phyloP scores from a whole-genome alignment of 139 green algal species.

The Nannochloris sp. region DNA sequence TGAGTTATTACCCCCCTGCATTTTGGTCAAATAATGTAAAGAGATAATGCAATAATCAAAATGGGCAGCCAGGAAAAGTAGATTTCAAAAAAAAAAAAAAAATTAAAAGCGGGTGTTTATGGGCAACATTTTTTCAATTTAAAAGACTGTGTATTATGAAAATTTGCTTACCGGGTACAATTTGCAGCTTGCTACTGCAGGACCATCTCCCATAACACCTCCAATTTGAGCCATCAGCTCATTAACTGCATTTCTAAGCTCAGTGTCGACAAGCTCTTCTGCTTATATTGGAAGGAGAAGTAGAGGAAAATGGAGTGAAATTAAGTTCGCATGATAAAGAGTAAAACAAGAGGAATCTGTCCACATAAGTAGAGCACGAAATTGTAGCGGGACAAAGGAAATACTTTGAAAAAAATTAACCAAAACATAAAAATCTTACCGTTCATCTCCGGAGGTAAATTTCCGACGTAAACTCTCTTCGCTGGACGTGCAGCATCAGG shows the following conservation, averaged over 20 bases:
- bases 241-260: slow-evolving; percentile 39
- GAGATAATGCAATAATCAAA: too few species aligned
- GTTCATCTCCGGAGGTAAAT: slow-evolving; percentile 42
- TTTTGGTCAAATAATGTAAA: too few species aligned
- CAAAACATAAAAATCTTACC: too few species aligned
- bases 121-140: background rate
- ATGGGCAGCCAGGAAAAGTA: slow-evolving; percentile 1
- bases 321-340: too few species aligned
- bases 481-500: slow-evolving; percentile 59
- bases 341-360: too few species aligned
- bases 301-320: too few species aligned
- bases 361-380: too few species aligned
- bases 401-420: too few species aligned
- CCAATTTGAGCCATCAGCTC: slow-evolving; percentile 34
- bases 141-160: too few species aligned
- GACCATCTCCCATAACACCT: slow-evolving; percentile 16
- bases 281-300: too few species aligned
- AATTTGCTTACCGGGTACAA: slow-evolving; percentile 39
- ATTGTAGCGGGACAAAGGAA: too few species aligned
- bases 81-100: background rate
- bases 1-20: too few species aligned
- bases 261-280: slow-evolving; percentile 22
- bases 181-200: slow-evolving; percentile 42
- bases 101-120: background rate
- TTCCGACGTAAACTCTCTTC: slow-evolving; percentile 64